Base-by-base conservation (phyloP, 2,329 filamentous ascomycete species). In the Fusarium udum region DNA sequence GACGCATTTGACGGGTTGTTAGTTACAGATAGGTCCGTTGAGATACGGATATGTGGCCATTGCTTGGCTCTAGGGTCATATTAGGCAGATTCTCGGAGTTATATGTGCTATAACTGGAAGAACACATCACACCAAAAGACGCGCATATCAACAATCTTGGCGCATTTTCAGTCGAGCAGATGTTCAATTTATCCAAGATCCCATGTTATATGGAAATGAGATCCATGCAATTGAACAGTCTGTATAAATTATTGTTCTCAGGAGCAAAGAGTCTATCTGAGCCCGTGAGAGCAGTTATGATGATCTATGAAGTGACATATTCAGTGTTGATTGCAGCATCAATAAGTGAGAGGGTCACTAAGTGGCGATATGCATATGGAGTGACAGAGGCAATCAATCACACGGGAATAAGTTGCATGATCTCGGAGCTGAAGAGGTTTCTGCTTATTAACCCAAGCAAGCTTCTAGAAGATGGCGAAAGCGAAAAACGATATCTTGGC, bases 401-500 rank as follows among this genome's bases (percentile, higher is more conserved):
- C 36, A 24, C 52, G 37, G 52, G 52, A 56, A 32, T 56, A 32
- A 56, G 22, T 31, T 56, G 9, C 2, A 8, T 56, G 26, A 12
- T 40, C 22, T 56, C 20, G 34, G 37, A 32, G 39, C 31, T 20
- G 57, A 37, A 12, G 20, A n/a, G 48, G 7, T 24, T 14, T 40
- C 13, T 52, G 49, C 49, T 42, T 45, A 37, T 59, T 12, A 39
- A 51, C 15, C 12, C 37, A 13, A 40, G 40, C 48, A 53, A 46
- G 28, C 60, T 64, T 66, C 40, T 22, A 28, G 62, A 64, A 63
- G 15, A 49, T 28, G 40, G 3, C 26, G 26, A 62, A 52, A 36
- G 40, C 55, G 62, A 46, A 22, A 40, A 43, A 40, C 12, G 18
- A 65, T 32, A 67, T 34, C 45, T 67, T 61, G 62, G 62, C 64